phyloP scores from a whole-genome alignment of 75 land plant genomes.

The Selaginella moellendorffii region DNA sequence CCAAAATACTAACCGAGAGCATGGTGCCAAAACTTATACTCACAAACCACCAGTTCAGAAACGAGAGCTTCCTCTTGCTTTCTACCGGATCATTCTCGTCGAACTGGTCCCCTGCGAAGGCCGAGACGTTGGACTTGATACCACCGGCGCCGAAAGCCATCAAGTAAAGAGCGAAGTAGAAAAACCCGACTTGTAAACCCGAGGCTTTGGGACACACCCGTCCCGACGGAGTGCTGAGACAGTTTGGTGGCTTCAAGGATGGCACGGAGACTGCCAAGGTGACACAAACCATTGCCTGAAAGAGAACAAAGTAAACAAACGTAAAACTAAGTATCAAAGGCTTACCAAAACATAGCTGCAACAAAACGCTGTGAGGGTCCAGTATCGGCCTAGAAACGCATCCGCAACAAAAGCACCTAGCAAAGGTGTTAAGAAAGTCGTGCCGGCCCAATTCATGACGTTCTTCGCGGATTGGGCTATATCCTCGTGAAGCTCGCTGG shows the following conservation, averaged over 20 bases:
- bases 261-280: constrained; percentile 71
- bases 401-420: constrained; percentile 78
- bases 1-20: constrained; percentile 65
- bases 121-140: constrained; percentile 88
- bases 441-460: constrained; percentile 76
- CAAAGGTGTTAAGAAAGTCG: constrained; percentile 68
- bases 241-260: constrained; percentile 40
- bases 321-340: neutral
- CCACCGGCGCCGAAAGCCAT: constrained; percentile 88
- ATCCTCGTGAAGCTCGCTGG: constrained; percentile 51
- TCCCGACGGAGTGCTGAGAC: neutral
- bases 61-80: constrained; percentile 57
- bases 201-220: constrained; percentile 38
- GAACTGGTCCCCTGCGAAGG: constrained; percentile 91
- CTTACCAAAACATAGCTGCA: constrained; percentile 33
- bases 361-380: constrained; percentile 42
- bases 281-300: constrained; percentile 75
- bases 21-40: constrained; percentile 74
- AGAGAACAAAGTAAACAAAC: neutral
- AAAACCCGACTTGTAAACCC: constrained; percentile 51
- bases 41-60: constrained; percentile 55
- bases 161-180: constrained; percentile 64
- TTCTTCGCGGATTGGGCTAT: constrained; percentile 49
- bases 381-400: constrained; percentile 42
- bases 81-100: constrained; percentile 62